Conservation (phyloP, 1,284 basidiomycete species). For the Ceratobasidium sp. region DNA sequence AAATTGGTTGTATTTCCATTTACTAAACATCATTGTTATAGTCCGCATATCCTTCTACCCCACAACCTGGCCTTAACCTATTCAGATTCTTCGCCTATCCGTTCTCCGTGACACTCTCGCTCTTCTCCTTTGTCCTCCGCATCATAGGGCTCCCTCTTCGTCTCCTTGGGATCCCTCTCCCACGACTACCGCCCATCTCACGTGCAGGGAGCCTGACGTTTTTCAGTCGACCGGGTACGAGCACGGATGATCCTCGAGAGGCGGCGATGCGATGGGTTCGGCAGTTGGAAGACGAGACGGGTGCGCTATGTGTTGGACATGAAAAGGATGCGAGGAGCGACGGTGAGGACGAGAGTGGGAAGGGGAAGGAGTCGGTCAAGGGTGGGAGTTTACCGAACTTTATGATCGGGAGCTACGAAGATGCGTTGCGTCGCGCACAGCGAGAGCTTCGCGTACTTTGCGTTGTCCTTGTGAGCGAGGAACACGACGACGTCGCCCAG, state of each 20-base stretch:
- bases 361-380: constrained; percentile 49
- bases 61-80: constrained; percentile 50
- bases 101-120: constrained; percentile 60
- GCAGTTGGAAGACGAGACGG: constrained; percentile 83
- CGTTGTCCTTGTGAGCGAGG: constrained; percentile 87
- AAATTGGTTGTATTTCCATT: not conserved
- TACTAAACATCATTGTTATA: constrained; percentile 43
- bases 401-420: constrained; percentile 84
- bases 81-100: constrained; percentile 50
- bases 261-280: constrained; percentile 79
- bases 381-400: constrained; percentile 77
- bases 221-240: constrained; percentile 40
- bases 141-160: constrained; percentile 62
- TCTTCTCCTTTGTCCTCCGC: constrained; percentile 66
- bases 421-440: constrained; percentile 78
- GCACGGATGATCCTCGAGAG: constrained; percentile 59
- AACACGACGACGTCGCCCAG: constrained; percentile 88
- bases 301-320: constrained; percentile 70
- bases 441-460: constrained; percentile 81
- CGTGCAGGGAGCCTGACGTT: constrained; percentile 33
- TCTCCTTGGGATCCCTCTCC: constrained; percentile 67
- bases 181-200: constrained; percentile 55
- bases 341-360: constrained; percentile 37
- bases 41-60: constrained; percentile 48
- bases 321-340: constrained; percentile 49